phyloP scores from a whole-genome alignment of 2,329 filamentous ascomycete species.

The Penicillium sp. region DNA sequence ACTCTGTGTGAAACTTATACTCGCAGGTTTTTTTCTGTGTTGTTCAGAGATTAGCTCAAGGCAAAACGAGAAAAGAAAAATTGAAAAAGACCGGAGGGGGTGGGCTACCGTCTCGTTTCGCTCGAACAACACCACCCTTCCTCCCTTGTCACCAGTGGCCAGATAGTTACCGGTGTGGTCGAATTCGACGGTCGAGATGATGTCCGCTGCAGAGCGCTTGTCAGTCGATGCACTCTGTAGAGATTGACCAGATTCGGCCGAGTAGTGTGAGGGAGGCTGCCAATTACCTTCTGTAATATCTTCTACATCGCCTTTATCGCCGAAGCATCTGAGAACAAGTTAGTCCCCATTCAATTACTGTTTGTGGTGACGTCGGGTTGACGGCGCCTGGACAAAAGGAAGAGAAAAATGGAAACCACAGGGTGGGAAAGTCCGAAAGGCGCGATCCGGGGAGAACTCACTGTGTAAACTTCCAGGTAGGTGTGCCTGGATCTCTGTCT shows the following conservation, averaged over 20 bases:
- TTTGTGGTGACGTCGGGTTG: neutral
- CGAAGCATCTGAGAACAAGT: conserved; percentile 74
- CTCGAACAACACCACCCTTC: conserved; percentile 53
- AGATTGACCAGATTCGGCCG: conserved; percentile 7
- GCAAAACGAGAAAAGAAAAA: neutral
- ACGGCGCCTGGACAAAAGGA: neutral
- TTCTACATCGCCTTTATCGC: conserved; percentile 98
- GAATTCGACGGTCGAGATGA: conserved; percentile 55
- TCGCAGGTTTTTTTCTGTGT: conserved; percentile 98
- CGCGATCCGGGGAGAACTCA: conserved; percentile 53
- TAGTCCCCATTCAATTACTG: conserved; percentile 9
- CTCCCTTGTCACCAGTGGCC: conserved; percentile 54
- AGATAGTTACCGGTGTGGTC: conserved; percentile 55
- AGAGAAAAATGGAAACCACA: neutral
- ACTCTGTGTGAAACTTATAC: conserved; percentile 99
- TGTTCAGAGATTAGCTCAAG: conserved; percentile 33
- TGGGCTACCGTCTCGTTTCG: conserved; percentile 83
- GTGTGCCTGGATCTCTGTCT: conserved; percentile 89
- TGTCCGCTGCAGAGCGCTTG: conserved; percentile 44
- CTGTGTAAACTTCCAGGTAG: conserved; percentile 99
- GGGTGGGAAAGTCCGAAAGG: conserved; percentile 1
- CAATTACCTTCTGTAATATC: conserved; percentile 88
- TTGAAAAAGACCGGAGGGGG: conserved; percentile 2
- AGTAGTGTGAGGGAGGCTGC: neutral
- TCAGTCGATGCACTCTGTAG: conserved; percentile 12